phyloP scores from a whole-genome alignment of 306 rosid species.

The Rosa rugosa region DNA sequence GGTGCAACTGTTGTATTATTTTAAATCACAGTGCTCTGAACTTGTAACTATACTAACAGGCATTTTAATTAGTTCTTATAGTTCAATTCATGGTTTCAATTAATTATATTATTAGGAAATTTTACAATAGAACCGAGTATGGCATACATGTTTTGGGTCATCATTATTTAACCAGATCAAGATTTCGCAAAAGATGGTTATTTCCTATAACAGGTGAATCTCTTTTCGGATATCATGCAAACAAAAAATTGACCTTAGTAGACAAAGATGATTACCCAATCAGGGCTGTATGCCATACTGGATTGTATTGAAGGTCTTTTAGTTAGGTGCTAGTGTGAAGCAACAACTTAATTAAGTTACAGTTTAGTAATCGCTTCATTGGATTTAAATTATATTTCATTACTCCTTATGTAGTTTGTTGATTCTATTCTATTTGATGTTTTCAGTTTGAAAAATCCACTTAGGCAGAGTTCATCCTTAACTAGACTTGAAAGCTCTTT shows the following conservation, averaged over 20 bases:
- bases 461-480: background rate
- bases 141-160: too few species aligned
- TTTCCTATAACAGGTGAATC: too few species aligned
- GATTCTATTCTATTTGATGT: background rate
- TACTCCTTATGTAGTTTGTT: background rate
- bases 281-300: background rate
- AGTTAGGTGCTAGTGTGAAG: background rate
- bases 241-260: too few species aligned
- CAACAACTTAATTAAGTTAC: background rate
- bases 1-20: background rate
- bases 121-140: too few species aligned
- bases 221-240: too few species aligned
- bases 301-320: background rate
- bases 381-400: background rate
- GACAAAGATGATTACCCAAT: background rate
- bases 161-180: too few species aligned
- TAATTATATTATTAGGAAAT: too few species aligned
- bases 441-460: background rate
- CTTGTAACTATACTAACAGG: too few species aligned
- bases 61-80: too few species aligned
- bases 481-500: background rate
- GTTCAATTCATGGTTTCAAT: too few species aligned
- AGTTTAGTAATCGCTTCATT: background rate
- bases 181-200: too few species aligned
- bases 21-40: too few species aligned